Evolutionary conservation across 768 basidiomycete species (phyloP).

Genomic region (Lentinula detonsa): DNA sequence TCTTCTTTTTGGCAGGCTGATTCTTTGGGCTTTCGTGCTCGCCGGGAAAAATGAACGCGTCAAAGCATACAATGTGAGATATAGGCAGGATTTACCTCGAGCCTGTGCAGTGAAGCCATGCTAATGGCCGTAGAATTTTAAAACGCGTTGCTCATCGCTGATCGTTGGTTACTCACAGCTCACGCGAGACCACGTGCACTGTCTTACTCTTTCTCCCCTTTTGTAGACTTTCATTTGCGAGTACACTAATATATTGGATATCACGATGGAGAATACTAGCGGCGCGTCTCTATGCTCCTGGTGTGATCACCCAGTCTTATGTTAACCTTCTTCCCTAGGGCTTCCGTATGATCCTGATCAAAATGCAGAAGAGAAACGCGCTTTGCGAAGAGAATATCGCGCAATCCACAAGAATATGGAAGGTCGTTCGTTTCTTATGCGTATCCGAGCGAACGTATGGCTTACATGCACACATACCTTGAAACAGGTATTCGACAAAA

Average conservation of each 20-base stretch:
- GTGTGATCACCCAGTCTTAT: not conserved
- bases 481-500: constrained; percentile 18
- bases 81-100: no score
- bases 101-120: no score
- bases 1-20: constrained; percentile 54
- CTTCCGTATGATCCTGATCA: constrained; percentile 75
- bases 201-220: no score
- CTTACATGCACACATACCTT: constrained; percentile 28
- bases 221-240: no score
- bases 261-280: not conserved
- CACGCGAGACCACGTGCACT: no score
- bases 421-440: constrained; percentile 34
- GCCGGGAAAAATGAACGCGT: no score
- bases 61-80: no score
- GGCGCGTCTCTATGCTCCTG: not conserved
- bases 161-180: no score
- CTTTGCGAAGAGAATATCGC: constrained; percentile 69
- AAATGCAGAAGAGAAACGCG: constrained; percentile 73
- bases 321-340: not conserved
- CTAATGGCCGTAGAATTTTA: no score
- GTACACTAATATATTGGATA: no score
- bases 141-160: no score
- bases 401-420: constrained; percentile 55
- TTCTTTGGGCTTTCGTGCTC: constrained; percentile 34
- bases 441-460: not conserved